Evolutionary conservation across 768 basidiomycete species (phyloP), one percentile per base, ranked within the genome.

Genomic region (Lactifluus hygrophoroides): DNA sequence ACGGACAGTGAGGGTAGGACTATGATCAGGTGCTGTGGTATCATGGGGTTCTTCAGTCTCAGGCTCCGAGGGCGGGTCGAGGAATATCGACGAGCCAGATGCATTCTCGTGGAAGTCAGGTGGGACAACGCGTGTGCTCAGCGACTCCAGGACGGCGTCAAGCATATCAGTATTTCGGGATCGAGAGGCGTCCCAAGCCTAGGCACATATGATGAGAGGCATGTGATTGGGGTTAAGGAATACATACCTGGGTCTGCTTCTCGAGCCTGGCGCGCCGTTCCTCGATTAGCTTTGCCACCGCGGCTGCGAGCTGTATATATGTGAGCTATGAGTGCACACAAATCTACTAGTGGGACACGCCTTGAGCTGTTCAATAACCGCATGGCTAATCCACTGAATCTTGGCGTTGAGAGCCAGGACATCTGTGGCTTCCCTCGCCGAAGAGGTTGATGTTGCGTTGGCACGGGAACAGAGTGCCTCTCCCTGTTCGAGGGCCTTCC

Each of bases 401-500:
- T 85, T 88, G 30, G 90, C 88, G 66, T 90, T 88, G 19, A 90
- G 75, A 0, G 84, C 85, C 6, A 92, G 77, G 3, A 90, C 80
- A 66, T 90, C 86, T 13, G 89, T 74, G 0, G 83, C 80, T 38
- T 76, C 75, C 61, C 83, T 80, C 0, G 87, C 80, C 3, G 90
- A 88, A 43, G 77, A 72, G 62, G 80, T 80, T n/a, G 86, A 81
- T 21, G 84, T 71, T 1, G 70, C 65, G 65, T 86, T 82, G 2
- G 90, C 87, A 35, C 75, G 77, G 1, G 80, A 80, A 66, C 90
- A 92, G 5, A 92, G 77, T 50, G 84, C 79, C 72, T 90, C 79
- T 1, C 88, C 90, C 38, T 85, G 81, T 61, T 88, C 83, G 3
- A 93, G 78, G 0, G 88, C 90, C 65, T 87, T 88, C 76, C 90